phyloP scores from a whole-genome alignment of 139 green algal genomes.

The Parachlorella kessleri region DNA sequence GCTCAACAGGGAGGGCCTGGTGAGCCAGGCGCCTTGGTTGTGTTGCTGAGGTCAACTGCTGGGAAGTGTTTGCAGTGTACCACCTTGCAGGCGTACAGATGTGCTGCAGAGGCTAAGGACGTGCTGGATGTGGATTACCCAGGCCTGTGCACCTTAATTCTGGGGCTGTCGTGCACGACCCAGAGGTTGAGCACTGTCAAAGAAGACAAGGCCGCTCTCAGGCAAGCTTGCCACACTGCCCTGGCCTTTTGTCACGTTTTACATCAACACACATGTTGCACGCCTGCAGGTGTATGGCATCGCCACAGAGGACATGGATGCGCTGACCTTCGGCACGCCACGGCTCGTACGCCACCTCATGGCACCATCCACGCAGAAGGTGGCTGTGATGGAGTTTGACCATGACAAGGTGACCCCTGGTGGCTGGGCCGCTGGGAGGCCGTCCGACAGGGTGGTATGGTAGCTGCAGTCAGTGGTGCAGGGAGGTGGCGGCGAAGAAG shows the following conservation, averaged over 20 bases:
- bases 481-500: too few relatives aligned
- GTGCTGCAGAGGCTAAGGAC: too few relatives aligned
- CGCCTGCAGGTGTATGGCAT: conserved; percentile 80
- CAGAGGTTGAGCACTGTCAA: too few relatives aligned
- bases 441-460: neutral
- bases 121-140: too few relatives aligned
- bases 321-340: conserved; percentile 92
- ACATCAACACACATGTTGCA: neutral
- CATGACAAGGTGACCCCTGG: conserved; percentile 33
- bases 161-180: too few relatives aligned
- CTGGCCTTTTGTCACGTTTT: neutral
- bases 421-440: neutral
- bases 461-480: neutral
- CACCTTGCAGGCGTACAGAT: too few relatives aligned
- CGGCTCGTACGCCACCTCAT: conserved; percentile 92
- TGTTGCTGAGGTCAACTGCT: neutral
- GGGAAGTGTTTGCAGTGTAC: too few relatives aligned
- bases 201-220: neutral
- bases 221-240: neutral
- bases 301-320: conserved; percentile 98
- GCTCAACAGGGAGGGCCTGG: conserved; percentile 80
- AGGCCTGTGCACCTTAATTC: too few relatives aligned
- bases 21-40: neutral
- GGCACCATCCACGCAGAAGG: conserved; percentile 69
- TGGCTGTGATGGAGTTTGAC: conserved; percentile 89